These are phyloP conservation scores for Lasiodiplodia sp. DNA, from an alignment of 2,329 filamentous ascomycete genomes.

Conservation along the genomic window DNA sequence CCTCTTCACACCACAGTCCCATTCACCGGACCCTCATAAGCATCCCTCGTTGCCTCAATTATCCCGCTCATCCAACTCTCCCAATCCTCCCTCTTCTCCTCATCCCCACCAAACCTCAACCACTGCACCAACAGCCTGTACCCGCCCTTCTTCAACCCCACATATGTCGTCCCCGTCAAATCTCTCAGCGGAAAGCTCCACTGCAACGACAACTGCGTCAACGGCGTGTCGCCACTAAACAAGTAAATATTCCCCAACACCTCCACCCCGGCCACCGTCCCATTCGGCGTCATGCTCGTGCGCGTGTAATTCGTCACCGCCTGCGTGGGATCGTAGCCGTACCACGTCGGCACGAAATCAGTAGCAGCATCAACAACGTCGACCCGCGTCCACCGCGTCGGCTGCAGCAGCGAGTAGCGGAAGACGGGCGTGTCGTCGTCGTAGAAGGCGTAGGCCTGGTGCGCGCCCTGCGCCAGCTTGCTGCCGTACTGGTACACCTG, in stretches of 20 bases:
- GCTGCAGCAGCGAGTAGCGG: conserved; percentile 15
- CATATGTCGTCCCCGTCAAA: conserved; percentile 1
- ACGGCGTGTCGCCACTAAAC: not conserved
- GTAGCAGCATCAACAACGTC: not conserved
- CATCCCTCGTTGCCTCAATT: conserved; percentile 13
- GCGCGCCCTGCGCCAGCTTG: not conserved
- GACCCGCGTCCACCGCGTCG: conserved; percentile 15
- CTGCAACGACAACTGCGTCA: not conserved
- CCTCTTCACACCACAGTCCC: not conserved
- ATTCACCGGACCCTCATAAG: not conserved
- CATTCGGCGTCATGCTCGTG: conserved; percentile 3
- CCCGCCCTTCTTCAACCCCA: conserved; percentile 22
- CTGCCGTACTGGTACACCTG: conserved; percentile 1
- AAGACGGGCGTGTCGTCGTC: not conserved
- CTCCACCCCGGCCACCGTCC: conserved; percentile 3
- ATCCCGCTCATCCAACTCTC: conserved; percentile 10
- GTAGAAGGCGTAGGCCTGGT: not conserved
- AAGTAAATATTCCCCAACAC: conserved; percentile 1
- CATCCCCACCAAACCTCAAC: conserved; percentile 9
- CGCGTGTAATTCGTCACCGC: not conserved
- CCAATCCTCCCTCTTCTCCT: conserved; percentile 5
- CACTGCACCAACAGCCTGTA: conserved; percentile 4
- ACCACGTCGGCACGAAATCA: not conserved
- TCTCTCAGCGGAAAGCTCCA: conserved; percentile 9
- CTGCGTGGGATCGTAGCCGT: not conserved